Evolutionary conservation across 768 basidiomycete species (phyloP).

Genomic region (Lanmaoa rubissima): DNA sequence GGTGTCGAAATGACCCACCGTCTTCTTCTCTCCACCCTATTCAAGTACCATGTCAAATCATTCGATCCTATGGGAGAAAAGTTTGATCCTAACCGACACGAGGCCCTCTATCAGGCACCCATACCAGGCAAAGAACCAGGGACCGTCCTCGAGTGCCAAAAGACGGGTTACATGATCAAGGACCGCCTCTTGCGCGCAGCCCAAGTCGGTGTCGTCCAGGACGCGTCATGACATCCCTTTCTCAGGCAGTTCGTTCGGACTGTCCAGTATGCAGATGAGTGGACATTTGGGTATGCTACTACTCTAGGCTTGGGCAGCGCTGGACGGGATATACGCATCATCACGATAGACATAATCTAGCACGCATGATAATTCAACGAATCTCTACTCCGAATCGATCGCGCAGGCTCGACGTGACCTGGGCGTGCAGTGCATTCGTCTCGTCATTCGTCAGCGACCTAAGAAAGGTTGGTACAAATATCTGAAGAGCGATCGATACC

Average conservation of each 20-base stretch:
- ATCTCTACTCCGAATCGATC: constrained; percentile 80
- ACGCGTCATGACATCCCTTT: constrained; percentile 37
- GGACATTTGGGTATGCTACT: constrained; percentile 17
- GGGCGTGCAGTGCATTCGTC: constrained; percentile 73
- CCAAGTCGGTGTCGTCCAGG: constrained; percentile 94
- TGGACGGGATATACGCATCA: constrained; percentile 21
- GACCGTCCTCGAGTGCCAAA: constrained; percentile 86
- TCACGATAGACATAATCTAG: constrained; percentile 38
- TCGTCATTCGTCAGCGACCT: constrained; percentile 91
- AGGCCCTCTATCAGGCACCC: constrained; percentile 92
- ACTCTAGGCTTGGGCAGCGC: constrained; percentile 32
- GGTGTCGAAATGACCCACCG: constrained; percentile 94
- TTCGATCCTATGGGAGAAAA: constrained; percentile 90
- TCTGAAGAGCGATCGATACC: constrained; percentile 5
- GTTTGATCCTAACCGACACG: constrained; percentile 95
- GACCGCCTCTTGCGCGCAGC: constrained; percentile 91
- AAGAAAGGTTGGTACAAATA: constrained; percentile 4
- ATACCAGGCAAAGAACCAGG: constrained; percentile 89
- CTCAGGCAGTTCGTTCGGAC: background rate
- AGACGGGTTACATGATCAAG: constrained; percentile 92
- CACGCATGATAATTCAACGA: constrained; percentile 56
- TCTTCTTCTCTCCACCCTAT: constrained; percentile 83
- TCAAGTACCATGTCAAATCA: constrained; percentile 87
- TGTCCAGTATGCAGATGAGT: background rate
- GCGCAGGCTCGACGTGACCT: constrained; percentile 53